These are phyloP conservation scores for Sporothrix pseudoabietina DNA, from an alignment of 2,329 filamentous ascomycete genomes.

Conservation along the genomic window DNA sequence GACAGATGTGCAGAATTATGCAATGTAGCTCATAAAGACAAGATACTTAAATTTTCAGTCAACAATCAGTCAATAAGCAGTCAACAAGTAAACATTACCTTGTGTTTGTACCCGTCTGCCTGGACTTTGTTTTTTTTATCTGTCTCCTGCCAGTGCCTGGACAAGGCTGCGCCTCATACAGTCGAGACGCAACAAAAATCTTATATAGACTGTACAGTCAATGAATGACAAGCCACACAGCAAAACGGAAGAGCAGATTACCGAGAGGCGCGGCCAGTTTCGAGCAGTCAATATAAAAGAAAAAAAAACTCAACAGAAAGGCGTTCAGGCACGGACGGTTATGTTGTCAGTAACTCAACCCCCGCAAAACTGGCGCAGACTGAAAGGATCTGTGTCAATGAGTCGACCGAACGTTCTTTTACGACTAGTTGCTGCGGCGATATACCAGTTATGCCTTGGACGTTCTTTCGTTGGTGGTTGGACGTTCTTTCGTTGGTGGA, in stretches of 20 bases:
- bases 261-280: neutral
- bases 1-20: neutral
- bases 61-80: no score
- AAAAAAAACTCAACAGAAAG: neutral
- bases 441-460: neutral
- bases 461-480: conserved; percentile 2
- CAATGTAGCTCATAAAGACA: neutral
- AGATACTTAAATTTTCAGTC: neutral
- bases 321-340: neutral
- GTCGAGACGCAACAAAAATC: neutral
- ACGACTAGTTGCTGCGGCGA: conserved; percentile 7
- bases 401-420: neutral
- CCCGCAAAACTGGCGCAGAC: neutral
- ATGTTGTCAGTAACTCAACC: neutral
- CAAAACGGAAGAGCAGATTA: neutral
- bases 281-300: neutral
- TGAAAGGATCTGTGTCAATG: neutral
- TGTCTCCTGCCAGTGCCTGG: neutral
- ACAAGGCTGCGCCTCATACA: neutral
- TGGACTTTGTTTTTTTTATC: neutral
- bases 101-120: no score
- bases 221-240: neutral
- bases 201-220: neutral
- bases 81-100: no score
- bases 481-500: neutral